Evolutionary conservation across 1,284 basidiomycete genomes (phyloP), one percentile per base, ranked within the genome.

Genomic region (Cutaneotrichosporon sp.): DNA sequence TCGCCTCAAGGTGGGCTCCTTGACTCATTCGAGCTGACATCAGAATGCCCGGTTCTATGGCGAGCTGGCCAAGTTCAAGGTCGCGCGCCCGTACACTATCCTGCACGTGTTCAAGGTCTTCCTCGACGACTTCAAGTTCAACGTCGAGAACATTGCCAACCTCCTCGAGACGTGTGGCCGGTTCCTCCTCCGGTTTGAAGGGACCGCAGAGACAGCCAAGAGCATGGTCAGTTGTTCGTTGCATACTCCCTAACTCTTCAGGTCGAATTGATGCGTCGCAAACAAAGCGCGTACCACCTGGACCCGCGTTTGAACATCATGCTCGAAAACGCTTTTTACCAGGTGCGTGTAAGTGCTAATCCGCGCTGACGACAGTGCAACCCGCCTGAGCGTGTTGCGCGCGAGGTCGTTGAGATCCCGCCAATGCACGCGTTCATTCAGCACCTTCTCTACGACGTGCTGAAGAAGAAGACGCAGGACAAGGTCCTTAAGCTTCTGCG

Each of bases 311-410:
- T 96, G 65, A 78, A 86, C 4, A 80, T 97, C 23, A 77, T 97
- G 62, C 82, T 99, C 30, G 96, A 98, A 74, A 98, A 98, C 70
- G 96, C 96, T 0, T 99, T 97, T 74, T 98, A 97, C 70, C 91
- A 91, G 80, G 89, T 89, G 56, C 52, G 76, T 66, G 23, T 7
- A 13, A 8, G 14, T n/a, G 4, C 1, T 30, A 4, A 9, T 34
- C 17, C 4, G 38, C 37, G 7, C 53, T 61, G 37, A 51, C 43
- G 4, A 12, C 62, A 97, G 86, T 97, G 93, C 74, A 97, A 98
- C 67, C 96, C 96, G 3, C 96, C 96, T 0, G 92, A 97, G 65
- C 84, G 96, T 51, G 83, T 86, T 0, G 88, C 89, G 0, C 82
- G 86, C 36, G 82, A 88, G 64, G 44, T 87, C 57, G 93, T 96